phyloP scores from a whole-genome alignment of 768 basidiomycete species.

The Chlorophyllum brunneum region DNA sequence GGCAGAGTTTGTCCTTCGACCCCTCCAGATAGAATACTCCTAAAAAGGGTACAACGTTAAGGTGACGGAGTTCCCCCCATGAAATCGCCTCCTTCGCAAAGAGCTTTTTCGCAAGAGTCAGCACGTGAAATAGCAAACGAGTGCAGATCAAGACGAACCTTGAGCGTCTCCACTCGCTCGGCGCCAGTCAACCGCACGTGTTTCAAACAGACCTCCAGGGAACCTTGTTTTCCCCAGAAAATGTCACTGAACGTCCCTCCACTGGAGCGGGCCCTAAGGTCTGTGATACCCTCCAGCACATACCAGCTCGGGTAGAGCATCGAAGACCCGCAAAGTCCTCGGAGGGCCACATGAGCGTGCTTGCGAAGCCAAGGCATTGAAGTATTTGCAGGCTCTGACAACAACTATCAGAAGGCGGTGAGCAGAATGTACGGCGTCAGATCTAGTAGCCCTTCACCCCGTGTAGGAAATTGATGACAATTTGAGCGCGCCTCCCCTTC shows the following conservation, averaged over 20 bases:
- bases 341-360: no score
- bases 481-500: not conserved
- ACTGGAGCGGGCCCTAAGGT: not conserved
- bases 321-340: no score
- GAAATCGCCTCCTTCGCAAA: no score
- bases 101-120: no score
- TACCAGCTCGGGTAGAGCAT: no score
- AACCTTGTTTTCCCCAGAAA: not conserved
- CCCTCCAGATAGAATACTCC: slow-evolving; percentile 8
- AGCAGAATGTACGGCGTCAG: not conserved
- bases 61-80: slow-evolving; percentile 3
- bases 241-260: not conserved
- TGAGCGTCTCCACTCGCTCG: not conserved
- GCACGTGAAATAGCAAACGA: no score
- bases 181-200: not conserved
- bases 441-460: not conserved
- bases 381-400: not conserved
- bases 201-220: not conserved
- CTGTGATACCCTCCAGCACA: not conserved
- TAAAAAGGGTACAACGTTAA: slow-evolving; percentile 10
- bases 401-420: not conserved
- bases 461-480: not conserved
- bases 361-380: not conserved
- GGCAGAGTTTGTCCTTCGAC: no score
- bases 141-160: no score